Percentiles rank a stretch among this genome's conserved stretches.
Conservation (phyloP, 495 filamentous ascomycete genomes). For the Aspergillus diversus region DNA sequence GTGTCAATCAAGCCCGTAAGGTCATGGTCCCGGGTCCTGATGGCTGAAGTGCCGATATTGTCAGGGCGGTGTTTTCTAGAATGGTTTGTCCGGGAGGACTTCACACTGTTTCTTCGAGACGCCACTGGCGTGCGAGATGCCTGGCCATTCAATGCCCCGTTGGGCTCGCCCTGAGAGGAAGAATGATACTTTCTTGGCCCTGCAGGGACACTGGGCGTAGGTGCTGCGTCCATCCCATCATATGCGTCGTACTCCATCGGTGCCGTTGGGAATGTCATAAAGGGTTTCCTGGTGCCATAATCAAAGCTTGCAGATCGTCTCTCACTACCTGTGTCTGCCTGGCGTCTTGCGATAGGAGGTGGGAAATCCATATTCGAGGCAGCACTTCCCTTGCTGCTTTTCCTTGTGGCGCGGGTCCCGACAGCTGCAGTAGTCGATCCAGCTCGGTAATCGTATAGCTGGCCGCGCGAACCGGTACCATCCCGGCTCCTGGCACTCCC, state of each 20-base stretch:
- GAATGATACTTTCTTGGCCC: conserved; percentile 63
- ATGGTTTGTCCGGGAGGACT: conserved; percentile 60
- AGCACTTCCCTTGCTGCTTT: conserved; percentile 76
- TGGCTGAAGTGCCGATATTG: conserved; percentile 42
- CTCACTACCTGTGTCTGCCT: conserved; percentile 59
- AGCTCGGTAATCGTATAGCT: conserved; percentile 30
- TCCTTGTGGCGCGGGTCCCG: conserved; percentile 41
- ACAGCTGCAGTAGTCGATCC: conserved; percentile 6
- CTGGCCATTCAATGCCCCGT: conserved; percentile 47
- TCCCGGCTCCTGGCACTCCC: conserved; percentile 61
- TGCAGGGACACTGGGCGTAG: conserved; percentile 81
- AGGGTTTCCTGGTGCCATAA: conserved; percentile 51
- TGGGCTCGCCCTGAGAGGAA: conserved; percentile 34
- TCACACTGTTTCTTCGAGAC: conserved; percentile 62
- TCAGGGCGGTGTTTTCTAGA: conserved; percentile 40
- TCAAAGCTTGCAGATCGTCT: conserved; percentile 81
- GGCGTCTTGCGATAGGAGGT: conserved; percentile 44
- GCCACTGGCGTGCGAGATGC: conserved; percentile 17
- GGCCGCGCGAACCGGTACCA: conserved; percentile 39
- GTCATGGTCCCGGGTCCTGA: conserved; percentile 37
- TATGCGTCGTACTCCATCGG: conserved; percentile 39
- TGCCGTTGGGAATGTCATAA: conserved; percentile 33
- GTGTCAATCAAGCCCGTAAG: conserved; percentile 31
- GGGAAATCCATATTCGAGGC: conserved; percentile 71
- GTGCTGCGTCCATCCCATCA: conserved; percentile 78